phyloP scores from a whole-genome alignment of 169 alveolate genomes.

The Eimeria sp. region DNA sequence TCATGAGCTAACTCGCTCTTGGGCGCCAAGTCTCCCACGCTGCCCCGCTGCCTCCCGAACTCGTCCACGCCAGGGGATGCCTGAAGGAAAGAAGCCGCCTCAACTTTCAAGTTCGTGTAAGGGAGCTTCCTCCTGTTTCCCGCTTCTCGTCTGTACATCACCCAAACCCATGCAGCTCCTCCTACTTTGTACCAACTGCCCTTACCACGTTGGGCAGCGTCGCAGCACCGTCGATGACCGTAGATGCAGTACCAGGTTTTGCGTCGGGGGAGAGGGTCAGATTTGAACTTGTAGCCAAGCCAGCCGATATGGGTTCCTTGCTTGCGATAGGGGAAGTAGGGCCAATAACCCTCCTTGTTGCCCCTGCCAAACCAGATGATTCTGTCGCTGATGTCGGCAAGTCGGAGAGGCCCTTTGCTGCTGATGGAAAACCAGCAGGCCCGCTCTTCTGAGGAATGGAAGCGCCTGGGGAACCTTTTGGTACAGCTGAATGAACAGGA shows the following conservation, averaged over 20 bases:
- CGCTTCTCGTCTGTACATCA: background rate
- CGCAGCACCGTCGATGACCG: background rate
- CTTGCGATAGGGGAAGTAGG: background rate
- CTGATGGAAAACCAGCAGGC: constrained; percentile 4
- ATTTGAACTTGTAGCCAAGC: background rate
- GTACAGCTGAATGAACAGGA: background rate
- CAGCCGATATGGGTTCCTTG: background rate
- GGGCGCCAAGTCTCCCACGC: constrained; percentile 67
- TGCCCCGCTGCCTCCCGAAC: constrained; percentile 64
- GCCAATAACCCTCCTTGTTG: background rate
- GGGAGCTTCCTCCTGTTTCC: background rate
- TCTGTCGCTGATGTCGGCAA: background rate
- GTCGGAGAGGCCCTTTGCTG: background rate
- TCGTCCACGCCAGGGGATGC: constrained; percentile 29
- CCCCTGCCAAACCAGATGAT: background rate
- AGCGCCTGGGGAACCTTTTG: constrained; percentile 7
- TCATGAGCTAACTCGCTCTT: constrained; percentile 54
- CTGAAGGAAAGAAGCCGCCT: background rate
- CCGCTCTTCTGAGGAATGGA: background rate
- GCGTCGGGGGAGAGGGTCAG: background rate
- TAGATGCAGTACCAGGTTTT: background rate
- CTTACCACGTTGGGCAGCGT: constrained; percentile 6
- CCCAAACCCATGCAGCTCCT: background rate
- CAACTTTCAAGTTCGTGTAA: background rate
- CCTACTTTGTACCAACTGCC: background rate